These are phyloP conservation scores for Thinopyrum obtusiflorum DNA, from an alignment of 202 grass and related monocot species.

Conservation along the genomic window DNA sequence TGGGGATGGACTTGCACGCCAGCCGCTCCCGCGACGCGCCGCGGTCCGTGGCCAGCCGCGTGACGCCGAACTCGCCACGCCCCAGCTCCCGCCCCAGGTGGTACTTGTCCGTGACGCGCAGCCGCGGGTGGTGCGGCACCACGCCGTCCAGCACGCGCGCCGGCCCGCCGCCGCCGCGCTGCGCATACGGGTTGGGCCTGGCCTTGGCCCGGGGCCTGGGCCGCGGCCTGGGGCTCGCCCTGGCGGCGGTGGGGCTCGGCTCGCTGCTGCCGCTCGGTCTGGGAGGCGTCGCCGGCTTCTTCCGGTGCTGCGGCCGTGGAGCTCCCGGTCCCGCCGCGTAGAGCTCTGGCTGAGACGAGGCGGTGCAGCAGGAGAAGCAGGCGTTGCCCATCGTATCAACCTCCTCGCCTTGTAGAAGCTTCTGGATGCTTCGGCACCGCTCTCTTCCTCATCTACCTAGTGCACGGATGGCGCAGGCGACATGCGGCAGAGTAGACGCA, in stretches of 20 bases:
- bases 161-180: background rate
- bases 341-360: background rate
- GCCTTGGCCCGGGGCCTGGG: background rate
- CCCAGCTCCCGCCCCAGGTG: slow-evolving; percentile 63
- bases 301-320: slow-evolving; percentile 2
- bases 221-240: background rate
- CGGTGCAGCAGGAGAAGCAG: slow-evolving; percentile 36
- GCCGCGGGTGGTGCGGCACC: slow-evolving; percentile 56
- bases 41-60: slow-evolving; percentile 60
- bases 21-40: slow-evolving; percentile 44
- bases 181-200: slow-evolving; percentile 29
- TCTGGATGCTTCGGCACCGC: background rate
- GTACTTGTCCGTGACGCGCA: slow-evolving; percentile 70
- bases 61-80: slow-evolving; percentile 75
- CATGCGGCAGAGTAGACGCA: too few relatives aligned
- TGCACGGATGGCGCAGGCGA: background rate
- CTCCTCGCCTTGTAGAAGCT: background rate
- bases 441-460: background rate
- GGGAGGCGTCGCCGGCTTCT: slow-evolving; percentile 15
- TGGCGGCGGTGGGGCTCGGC: background rate
- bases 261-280: slow-evolving; percentile 21
- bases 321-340: background rate
- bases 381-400: slow-evolving; percentile 37
- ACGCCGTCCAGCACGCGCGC: slow-evolving; percentile 56
- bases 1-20: slow-evolving; percentile 88